Evolutionary conservation across 805 yeast species (phyloP).

Genomic region (Scheffersomyces amazonensis): DNA sequence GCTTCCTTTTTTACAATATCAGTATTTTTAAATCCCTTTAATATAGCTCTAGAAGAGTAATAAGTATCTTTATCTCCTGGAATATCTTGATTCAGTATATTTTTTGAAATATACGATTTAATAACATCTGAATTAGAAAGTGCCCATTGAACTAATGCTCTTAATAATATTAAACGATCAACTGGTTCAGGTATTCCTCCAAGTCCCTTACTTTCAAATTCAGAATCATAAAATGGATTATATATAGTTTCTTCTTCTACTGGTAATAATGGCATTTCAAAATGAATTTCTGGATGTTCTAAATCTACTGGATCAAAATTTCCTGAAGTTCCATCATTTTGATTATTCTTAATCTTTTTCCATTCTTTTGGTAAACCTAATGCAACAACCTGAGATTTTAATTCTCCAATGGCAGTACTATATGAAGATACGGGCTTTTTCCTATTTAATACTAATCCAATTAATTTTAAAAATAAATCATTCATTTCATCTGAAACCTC

Average conservation of each 20-base stretch:
- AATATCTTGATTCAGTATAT: slow-evolving; percentile 27
- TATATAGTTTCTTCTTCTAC: slow-evolving; percentile 10
- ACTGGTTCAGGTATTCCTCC: slow-evolving; percentile 25
- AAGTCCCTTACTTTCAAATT: slow-evolving; percentile 32
- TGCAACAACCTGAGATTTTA: slow-evolving; percentile 20
- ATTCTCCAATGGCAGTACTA: slow-evolving; percentile 31
- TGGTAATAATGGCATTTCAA: slow-evolving; percentile 8
- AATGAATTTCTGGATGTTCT: slow-evolving; percentile 15
- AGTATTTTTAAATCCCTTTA: slow-evolving; percentile 33
- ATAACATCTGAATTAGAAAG: slow-evolving; percentile 28
- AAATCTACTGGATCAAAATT: slow-evolving; percentile 19
- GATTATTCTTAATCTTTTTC: slow-evolving; percentile 17
- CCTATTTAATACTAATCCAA: slow-evolving; percentile 35
- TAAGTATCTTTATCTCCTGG: slow-evolving; percentile 38
- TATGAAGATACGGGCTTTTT: slow-evolving; percentile 26
- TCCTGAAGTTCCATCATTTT: slow-evolving; percentile 3
- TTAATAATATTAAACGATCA: slow-evolving; percentile 35
- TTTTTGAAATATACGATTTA: slow-evolving; percentile 20
- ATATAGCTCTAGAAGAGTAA: slow-evolving; percentile 32
- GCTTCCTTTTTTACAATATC: slow-evolving; percentile 28
- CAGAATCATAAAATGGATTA: slow-evolving; percentile 20
- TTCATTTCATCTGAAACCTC: slow-evolving; percentile 30
- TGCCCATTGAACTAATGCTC: slow-evolving; percentile 36
- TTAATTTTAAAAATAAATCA: slow-evolving; percentile 25
- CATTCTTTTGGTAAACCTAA: slow-evolving; percentile 41